Percentiles rank a stretch among this genome's conserved stretches.
These are phyloP conservation scores for Hypoxylon sp. DNA, from an alignment of 2,329 filamentous ascomycete genomes.

Conservation along the genomic window DNA sequence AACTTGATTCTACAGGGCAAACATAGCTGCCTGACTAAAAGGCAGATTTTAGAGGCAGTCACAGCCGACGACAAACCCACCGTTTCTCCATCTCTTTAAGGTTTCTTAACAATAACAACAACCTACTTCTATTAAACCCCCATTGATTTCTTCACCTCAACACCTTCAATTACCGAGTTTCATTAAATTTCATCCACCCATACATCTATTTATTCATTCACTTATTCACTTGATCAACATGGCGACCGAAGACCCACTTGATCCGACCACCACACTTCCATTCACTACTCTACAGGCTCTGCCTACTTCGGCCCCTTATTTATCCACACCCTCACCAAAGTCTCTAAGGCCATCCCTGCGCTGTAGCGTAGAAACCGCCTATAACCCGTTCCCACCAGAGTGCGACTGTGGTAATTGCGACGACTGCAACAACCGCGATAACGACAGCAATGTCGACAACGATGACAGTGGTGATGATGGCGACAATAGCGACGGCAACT, in stretches of 20 bases:
- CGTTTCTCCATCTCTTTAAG: not conserved
- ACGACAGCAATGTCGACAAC: not conserved
- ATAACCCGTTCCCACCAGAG: not conserved
- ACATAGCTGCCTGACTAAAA: not conserved
- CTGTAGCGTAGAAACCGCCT: not conserved
- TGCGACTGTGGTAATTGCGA: not conserved
- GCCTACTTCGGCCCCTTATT: not conserved
- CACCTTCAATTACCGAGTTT: not conserved
- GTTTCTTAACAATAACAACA: not conserved
- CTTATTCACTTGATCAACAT: not conserved
- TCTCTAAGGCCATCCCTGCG: not conserved
- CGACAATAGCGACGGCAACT: not conserved
- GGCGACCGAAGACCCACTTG: not conserved
- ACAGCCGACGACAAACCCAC: not conserved
- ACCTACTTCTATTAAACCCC: not conserved
- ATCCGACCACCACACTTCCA: not conserved
- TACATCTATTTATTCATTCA: not conserved
- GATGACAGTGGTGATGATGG: not conserved
- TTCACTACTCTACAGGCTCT: not conserved
- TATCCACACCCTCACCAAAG: not conserved
- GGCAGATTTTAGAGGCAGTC: conserved; percentile 1
- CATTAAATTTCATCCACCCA: not conserved
- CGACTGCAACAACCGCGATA: not conserved
- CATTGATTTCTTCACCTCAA: not conserved
- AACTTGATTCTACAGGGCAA: conserved; percentile 1